Base-by-base conservation (phyloP, 2,329 filamentous ascomycete species). In the Cryphonectria carpinicola region DNA sequence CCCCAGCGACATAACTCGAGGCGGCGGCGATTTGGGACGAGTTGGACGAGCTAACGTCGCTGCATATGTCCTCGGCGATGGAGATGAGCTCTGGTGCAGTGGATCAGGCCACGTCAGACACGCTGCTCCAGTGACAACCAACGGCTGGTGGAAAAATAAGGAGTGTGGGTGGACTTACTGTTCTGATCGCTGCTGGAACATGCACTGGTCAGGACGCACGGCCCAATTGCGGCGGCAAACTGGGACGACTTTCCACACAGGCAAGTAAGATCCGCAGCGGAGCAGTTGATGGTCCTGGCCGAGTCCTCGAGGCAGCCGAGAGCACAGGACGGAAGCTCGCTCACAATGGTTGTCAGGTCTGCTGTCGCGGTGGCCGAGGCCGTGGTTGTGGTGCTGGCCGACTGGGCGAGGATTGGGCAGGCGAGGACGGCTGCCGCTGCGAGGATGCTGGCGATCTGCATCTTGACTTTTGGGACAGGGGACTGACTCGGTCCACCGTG, bases 281-380 rank as follows among this genome's bases (percentile, higher is more conserved):
- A 66, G 69, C 77, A 78, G 71, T 68, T 66, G 60, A 77, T 68
- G 19, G 62, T 5, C 11, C 35, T 39, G 6, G 76, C 74, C 1
- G 75, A 72, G 0, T 46, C 14, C 22, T 71, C 28, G 65, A 77
- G 73, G 68, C 77, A 78, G 41, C 66, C 58, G 22, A 77, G 46
- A 35, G 75, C 76, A 71, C 77, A 78, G 14, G 67, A 17, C 4
- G 77, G 77, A 39, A 78, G 66, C 60, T 74, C 66, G 68, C 74
- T 71, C 61, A 78, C 60, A 19, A 78, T 70, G 56, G 49, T 61
- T 17, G 71, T 46, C 37, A 78, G 73, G 52, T 69, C 58, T 22
- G 73, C 43, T 17, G 68, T 49, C n/a, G 69, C 52, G 32, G 68
- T 67, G 11, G 69, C 32, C 25, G 71, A 19, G 7, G 69, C 46